Conservation (phyloP, 176 grass and related monocot species). For the Puya raimondii region DNA sequence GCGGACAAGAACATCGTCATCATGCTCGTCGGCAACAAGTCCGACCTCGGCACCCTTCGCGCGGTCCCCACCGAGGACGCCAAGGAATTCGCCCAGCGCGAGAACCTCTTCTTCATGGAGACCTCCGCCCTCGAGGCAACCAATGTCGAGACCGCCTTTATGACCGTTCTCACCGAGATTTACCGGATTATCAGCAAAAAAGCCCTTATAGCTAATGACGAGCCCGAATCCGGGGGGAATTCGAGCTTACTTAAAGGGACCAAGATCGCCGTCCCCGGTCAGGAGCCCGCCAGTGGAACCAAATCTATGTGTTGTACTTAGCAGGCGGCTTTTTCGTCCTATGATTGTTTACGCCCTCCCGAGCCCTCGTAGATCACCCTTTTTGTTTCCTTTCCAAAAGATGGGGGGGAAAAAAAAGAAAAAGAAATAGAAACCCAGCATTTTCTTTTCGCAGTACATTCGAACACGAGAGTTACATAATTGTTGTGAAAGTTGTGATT, state of each 20-base stretch:
- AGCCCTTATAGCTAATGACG: constrained; percentile 44
- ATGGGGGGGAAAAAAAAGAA: too few relatives aligned
- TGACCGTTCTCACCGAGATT: constrained; percentile 33
- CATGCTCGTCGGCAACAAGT: constrained; percentile 62
- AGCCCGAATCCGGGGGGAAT: constrained; percentile 27
- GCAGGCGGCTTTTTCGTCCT: constrained; percentile 10
- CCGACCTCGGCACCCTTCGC: constrained; percentile 44
- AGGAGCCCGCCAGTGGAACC: constrained; percentile 18
- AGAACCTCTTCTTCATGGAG: constrained; percentile 60
- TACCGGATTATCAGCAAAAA: constrained; percentile 42
- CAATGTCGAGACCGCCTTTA: constrained; percentile 43
- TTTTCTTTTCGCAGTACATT: too few relatives aligned
- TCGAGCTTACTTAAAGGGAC: constrained; percentile 45
- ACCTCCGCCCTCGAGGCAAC: constrained; percentile 52
- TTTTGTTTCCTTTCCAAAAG: background rate
- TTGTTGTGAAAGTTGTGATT: too few relatives aligned
- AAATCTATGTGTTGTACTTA: constrained; percentile 46
- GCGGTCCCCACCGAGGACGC: constrained; percentile 42
- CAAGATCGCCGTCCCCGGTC: constrained; percentile 39
- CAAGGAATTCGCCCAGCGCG: constrained; percentile 44
- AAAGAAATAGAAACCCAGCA: too few relatives aligned
- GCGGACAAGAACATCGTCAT: constrained; percentile 52
- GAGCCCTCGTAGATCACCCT: background rate
- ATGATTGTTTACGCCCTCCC: background rate
- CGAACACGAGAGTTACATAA: too few relatives aligned